Conservation (phyloP, 169 alveolate species). For the Plasmodium chabaudi region DNA sequence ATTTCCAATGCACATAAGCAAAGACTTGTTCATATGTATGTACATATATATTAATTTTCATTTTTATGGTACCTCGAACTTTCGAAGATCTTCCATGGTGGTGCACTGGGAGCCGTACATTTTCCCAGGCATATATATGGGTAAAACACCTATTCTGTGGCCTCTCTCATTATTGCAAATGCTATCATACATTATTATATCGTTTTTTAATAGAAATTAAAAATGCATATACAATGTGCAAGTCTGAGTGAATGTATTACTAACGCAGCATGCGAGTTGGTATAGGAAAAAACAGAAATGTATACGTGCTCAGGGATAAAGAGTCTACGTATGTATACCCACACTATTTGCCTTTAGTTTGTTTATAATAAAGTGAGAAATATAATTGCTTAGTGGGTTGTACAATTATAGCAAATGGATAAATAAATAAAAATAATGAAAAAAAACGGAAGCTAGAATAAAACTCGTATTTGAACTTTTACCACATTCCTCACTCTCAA, state of each 20-base stretch:
- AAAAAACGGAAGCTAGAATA: too few species aligned
- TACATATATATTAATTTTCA: not conserved
- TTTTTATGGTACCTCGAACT: slow-evolving; percentile 28
- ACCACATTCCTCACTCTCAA: too few species aligned
- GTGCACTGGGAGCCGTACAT: slow-evolving; percentile 20
- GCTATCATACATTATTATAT: slow-evolving; percentile 56
- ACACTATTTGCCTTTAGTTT: too few species aligned
- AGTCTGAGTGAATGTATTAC: not conserved
- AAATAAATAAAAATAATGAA: too few species aligned
- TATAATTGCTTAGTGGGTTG: too few species aligned
- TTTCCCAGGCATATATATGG: not conserved
- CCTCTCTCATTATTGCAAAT: slow-evolving; percentile 54
- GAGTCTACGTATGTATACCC: not conserved
- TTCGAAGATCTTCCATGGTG: slow-evolving; percentile 39
- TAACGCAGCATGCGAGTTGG: not conserved
- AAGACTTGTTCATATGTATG: not conserved
- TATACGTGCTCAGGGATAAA: not conserved
- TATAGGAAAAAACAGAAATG: not conserved
- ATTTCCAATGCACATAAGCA: not conserved
- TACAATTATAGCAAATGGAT: too few species aligned
- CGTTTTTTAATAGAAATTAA: not conserved
- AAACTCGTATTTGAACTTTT: too few species aligned
- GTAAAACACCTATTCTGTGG: slow-evolving; percentile 30
- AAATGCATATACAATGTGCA: not conserved
- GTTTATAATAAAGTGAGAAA: too few species aligned